Base-by-base conservation (phyloP, 306 rosid genomes). In the Lathyrus aphaca region DNA sequence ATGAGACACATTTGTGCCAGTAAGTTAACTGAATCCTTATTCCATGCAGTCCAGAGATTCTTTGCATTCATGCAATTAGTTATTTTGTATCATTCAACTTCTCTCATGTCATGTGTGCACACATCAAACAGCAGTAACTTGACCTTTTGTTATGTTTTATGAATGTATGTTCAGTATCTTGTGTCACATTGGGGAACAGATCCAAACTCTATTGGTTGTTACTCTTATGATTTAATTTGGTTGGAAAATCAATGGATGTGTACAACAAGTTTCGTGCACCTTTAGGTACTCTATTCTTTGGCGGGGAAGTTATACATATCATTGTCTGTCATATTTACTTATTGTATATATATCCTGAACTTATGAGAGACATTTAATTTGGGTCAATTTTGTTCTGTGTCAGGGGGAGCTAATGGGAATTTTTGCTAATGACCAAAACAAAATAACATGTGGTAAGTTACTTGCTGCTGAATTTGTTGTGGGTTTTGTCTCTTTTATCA, bases 1-100 rank as follows among this genome's bases (percentile, higher is more conserved):
- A 88, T 88, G 96, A 93, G n/a, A n/a, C n/a, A n/a, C n/a, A 93
- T 78, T 13, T 93, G n/a, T 15, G 59, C 95, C 95, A 0, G 95
- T 88, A 76, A 80, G 86, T 45, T 15, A 38, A 45, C 11, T 10
- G 13, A 14, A 25, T 25, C 17, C 17, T 23, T 23, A 50, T 10
- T 50, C 29, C 29, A 2, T 19, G 58, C 14, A 55, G 62, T 25
- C 37, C 5, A 3, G 1, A 12, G 39, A 12, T 55, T 55, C 18
- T 11, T 55, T 14, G 18, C 62, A 25, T 25, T 55, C 5, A 55
- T 16, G 1, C 39, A 55, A 13, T 27, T 14, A 5, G 38, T 17
- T 12, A 10, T 25, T 27, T 3, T 5, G 18, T 5, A 25, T 13
- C 38, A 55, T 25, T 25, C 3, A 5, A n/a, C n/a, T n/a, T n/a